Evolutionary conservation across 108 stramenopile species (phyloP).

Genomic region (Cylindrotheca closterium): DNA sequence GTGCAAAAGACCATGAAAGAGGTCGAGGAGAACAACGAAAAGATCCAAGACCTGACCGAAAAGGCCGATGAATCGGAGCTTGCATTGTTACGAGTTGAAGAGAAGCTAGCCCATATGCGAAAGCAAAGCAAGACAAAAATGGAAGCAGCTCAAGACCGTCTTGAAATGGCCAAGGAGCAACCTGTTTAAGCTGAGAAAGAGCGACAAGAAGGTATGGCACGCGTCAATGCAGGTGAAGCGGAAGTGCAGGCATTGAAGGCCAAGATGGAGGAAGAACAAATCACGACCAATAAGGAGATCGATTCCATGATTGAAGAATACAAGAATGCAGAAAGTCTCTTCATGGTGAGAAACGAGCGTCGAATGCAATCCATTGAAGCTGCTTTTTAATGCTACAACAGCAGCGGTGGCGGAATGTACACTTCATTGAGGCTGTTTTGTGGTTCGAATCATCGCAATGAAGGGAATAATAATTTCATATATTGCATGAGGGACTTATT

Average conservation of each 20-base stretch:
- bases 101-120: conserved; percentile 36
- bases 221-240: conserved; percentile 69
- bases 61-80: conserved; percentile 31
- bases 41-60: conserved; percentile 30
- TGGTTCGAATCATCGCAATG: neutral
- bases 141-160: conserved; percentile 51
- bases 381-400: conserved; percentile 6
- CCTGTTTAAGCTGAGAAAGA: conserved; percentile 77
- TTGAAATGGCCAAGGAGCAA: conserved; percentile 46
- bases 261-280: conserved; percentile 53
- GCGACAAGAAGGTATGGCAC: conserved; percentile 70
- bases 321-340: conserved; percentile 35
- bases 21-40: conserved; percentile 39
- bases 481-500: no score
- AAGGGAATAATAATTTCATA: no score
- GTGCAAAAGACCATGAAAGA: conserved; percentile 37
- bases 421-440: neutral
- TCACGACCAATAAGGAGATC: conserved; percentile 39
- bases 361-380: conserved; percentile 33
- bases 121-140: conserved; percentile 53
- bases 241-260: conserved; percentile 56
- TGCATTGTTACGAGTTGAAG: conserved; percentile 36
- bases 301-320: conserved; percentile 29
- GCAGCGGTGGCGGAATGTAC: neutral
- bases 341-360: conserved; percentile 35